Base-by-base conservation (phyloP, 805 yeast species). In the Sugiyamaella qingdaonensis region DNA sequence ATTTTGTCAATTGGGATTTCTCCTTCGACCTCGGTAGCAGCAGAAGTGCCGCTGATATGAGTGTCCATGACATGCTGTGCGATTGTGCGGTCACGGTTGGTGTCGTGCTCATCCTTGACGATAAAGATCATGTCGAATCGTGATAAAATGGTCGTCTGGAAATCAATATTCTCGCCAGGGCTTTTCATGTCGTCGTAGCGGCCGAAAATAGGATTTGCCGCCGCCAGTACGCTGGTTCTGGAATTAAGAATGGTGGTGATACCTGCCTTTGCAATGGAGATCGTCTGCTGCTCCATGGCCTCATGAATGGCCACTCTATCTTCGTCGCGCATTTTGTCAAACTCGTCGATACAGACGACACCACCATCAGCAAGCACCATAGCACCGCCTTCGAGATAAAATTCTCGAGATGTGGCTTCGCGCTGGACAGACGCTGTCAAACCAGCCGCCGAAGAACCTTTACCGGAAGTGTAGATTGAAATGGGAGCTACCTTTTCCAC, bases 321-420 rank as follows among this genome's bases (percentile, higher is more conserved):
- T 68, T 94, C 98, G 65, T 94, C 99, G 68, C 98, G 79, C 99
- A 94, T 94, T 76, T 94, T 94, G 70, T 94, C 99, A 67, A 94
- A 94, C 78, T 94, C 99, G 75, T 94, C 99, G 65, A 94, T 94
- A 78, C 98, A 94, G 46, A 92, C 97, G 48, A 94, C 97, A 60
- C 99, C 99, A 37, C 98, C 98, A 73, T 94, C 99, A 0, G 99
- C 99, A 48, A 94, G 75, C n/a, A 94, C 99, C 97, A 94, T 91
- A 8, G 99, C 99, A 71, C 99, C 99, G 55, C 99, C 99, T 78
- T 94, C 99, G 51, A 94, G 75, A 68, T 88, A 92, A 68, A 92
- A 94, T 62, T 94, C 99, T 58, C 96, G 76, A 0, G 97, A 87
- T 21, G 77, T 75, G 1, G 88, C 78, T 68, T 94, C 98, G 68